Percentiles rank a stretch among this genome's conserved stretches.
phyloP scores from a whole-genome alignment of 371 early-diverging fungal species.

The Sporodiniella umbellata region DNA sequence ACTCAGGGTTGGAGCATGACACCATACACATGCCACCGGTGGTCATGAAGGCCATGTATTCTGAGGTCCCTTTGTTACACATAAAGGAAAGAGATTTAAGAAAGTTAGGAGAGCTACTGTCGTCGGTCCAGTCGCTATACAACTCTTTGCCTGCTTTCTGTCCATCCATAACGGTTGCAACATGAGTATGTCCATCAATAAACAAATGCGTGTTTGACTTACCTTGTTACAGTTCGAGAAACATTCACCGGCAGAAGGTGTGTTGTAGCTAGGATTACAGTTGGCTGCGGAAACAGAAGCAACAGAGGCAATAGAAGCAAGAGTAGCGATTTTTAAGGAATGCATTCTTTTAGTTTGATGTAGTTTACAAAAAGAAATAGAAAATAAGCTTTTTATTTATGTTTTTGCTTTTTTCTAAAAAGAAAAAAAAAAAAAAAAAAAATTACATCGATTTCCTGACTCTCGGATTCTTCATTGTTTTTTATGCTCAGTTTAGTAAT shows the following conservation, averaged over 20 bases:
- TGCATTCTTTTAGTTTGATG: constrained; percentile 14
- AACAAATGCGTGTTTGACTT: constrained; percentile 2
- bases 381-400: no score
- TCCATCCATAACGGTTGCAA: no score
- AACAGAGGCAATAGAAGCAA: constrained; percentile 7
- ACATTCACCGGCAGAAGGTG: constrained; percentile 22
- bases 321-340: constrained; percentile 9
- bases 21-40: constrained; percentile 34
- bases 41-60: constrained; percentile 31
- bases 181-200: background rate
- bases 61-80: constrained; percentile 20
- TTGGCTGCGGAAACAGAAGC: constrained; percentile 20
- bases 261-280: constrained; percentile 37
- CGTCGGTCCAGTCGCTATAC: constrained; percentile 21
- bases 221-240: constrained; percentile 33
- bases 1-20: constrained; percentile 19
- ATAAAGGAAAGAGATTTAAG: constrained; percentile 24
- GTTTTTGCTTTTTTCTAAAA: no score
- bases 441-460: no score
- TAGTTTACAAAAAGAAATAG: no score
- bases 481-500: no score
- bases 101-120: constrained; percentile 24
- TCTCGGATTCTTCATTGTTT: no score
- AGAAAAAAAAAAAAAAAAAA: no score
- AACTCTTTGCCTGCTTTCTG: constrained; percentile 10